phyloP scores from a whole-genome alignment of 2,329 filamentous ascomycete species.

The Rhytidhysteron rufulum region DNA sequence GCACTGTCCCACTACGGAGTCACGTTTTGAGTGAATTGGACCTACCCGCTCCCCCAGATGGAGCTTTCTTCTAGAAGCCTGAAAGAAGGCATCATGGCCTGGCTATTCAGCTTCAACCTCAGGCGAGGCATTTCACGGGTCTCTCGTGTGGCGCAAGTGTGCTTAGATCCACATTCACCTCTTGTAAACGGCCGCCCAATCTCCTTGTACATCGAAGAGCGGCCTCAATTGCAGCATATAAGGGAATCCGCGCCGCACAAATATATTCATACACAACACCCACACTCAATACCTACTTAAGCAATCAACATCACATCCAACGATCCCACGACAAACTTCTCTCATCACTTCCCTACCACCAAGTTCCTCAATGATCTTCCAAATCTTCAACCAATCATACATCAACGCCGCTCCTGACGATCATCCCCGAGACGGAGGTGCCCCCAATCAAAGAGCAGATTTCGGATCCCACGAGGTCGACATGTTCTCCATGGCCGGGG shows the following conservation, averaged over 20 bases:
- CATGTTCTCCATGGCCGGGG: conserved; percentile 1
- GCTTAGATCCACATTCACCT: background rate
- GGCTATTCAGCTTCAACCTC: background rate
- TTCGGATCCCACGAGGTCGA: background rate
- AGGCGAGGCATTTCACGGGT: no score
- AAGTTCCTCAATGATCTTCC: background rate
- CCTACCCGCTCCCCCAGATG: background rate
- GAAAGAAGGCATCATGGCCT: background rate
- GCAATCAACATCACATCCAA: background rate
- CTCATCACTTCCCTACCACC: background rate
- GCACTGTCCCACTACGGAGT: no score
- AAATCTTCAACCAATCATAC: conserved; percentile 8
- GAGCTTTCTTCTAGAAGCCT: background rate
- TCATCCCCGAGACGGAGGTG: conserved; percentile 30
- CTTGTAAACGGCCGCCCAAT: background rate
- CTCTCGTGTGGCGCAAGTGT: background rate
- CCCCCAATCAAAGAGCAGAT: conserved; percentile 19
- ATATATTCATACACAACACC: no score
- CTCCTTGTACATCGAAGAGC: background rate
- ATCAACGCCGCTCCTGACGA: conserved; percentile 12
- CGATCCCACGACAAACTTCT: background rate
- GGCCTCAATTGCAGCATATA: background rate
- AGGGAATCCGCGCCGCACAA: no score
- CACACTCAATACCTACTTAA: background rate
- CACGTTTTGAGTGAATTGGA: background rate